A percentile compares a stretch with the other conserved stretches of the same genome.
phyloP scores from a whole-genome alignment of 2,329 filamentous ascomycete species.

The Helotiales sp. region DNA sequence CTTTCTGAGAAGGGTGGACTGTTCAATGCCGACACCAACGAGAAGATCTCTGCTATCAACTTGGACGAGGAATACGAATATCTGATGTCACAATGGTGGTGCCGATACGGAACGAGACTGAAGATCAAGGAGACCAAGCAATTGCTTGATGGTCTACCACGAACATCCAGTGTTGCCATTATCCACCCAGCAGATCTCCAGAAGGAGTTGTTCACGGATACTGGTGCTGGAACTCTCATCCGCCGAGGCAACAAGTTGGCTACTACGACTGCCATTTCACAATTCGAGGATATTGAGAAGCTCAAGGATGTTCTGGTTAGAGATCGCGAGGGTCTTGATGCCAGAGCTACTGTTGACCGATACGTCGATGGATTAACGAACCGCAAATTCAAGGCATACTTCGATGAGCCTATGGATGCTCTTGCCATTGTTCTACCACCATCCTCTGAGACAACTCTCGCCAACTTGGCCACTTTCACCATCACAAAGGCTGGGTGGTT shows the following conservation, averaged over 20 bases:
- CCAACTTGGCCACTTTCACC: conserved; percentile 86
- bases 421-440: conserved; percentile 86
- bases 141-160: conserved; percentile 83
- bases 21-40: conserved; percentile 89
- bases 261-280: conserved; percentile 70
- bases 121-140: conserved; percentile 99
- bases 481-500: conserved; percentile 96
- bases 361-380: conserved; percentile 81
- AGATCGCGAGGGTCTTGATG: conserved; percentile 81
- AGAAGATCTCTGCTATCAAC: conserved; percentile 97
- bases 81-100: conserved; percentile 93
- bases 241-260: conserved; percentile 89
- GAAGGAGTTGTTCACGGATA: conserved; percentile 96
- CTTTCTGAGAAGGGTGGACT: conserved; percentile 97
- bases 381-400: conserved; percentile 89
- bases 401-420: conserved; percentile 91
- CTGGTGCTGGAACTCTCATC: conserved; percentile 91
- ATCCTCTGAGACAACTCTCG: conserved; percentile 66
- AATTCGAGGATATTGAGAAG: conserved; percentile 76
- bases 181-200: conserved; percentile 96
- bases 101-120: conserved; percentile 88
- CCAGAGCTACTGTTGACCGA: conserved; percentile 81
- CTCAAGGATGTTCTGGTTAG: conserved; percentile 83
- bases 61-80: conserved; percentile 94
- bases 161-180: conserved; percentile 93